Evolutionary conservation across 208 protist genomes (phyloP), one percentile per base, ranked within the genome.

Genomic region (Trypanosoma melophagium): DNA sequence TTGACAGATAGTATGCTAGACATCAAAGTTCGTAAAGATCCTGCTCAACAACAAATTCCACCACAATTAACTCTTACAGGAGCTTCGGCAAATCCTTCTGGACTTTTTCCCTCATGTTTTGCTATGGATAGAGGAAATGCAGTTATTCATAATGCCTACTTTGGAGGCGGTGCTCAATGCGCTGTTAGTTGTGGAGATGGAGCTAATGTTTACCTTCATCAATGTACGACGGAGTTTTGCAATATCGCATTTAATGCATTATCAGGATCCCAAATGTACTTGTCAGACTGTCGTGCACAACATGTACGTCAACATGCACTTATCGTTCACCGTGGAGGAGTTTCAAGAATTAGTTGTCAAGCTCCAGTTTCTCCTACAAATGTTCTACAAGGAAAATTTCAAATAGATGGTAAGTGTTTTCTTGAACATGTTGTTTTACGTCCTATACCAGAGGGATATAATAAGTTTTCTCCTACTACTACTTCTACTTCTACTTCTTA

Each of bases 131-230:
- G 81, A 19, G 78, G 81, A 5, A 86, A 63, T 28, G 81, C 73
- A 2, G 68, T 81, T 31, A 60, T 90, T 68, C 76, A 79, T 35
- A 78, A 86, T 62, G 81, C 74, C 12, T 60, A 77, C 3, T 73
- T 90, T 53, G 81, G 81, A 16, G 79, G 79, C n/a, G 84, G 84
- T 5, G 71, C 76, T 17, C 71, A 70, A 55, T 86, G 73, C 61
- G 86, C 76, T 51, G 68, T 92, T 50, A 80, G 74, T 59, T 86
- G 80, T 62, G 76, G 67, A 17, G 77, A 65, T 49, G 75, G 73
- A 13, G 81, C 80, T 0, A 72, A 80, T 38, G 77, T 69, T 0
- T 80, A 65, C 52, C 62, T 92, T 7, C 70, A 78, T 40, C 62
- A 75, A 50, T 83, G 74, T 57, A 67, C 69, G 38, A 62, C 81